Evolutionary conservation across 257 asterid genomes (phyloP), one percentile per base, ranked within the genome.

Genomic region (Scutellaria barbata): DNA sequence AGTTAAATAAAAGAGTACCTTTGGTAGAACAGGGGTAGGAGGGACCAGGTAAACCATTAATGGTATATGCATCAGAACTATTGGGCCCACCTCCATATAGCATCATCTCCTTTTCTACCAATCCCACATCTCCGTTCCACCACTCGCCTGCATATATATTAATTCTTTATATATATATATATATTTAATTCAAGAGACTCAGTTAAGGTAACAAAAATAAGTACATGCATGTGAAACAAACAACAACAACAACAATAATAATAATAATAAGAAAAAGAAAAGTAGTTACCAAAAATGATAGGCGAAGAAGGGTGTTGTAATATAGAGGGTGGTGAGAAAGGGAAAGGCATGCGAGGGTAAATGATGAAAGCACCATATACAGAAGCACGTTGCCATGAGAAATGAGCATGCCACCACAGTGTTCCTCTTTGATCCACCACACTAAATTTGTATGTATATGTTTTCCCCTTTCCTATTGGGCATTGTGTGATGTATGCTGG

Each of bases 41-140:
- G 1, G 97, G 96, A n/a, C 97, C 98, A 3, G 98, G 98, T 18
- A 88, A 81, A 62, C 96, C 98, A 78, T 92, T 90, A 42, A 92
- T 86, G 76, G 97, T 92, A 70, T 90, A 92, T 39, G 97, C 98
- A 82, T 90, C 91, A 0, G 98, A 92, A 66, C 78, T 18, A n/a
- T 84, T 70, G 45, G 97, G 96, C 6, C 97, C 98, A 17, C 79
- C 90, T 2, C 98, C 97, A 47, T 83, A 76, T 13, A 79, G 33
- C 77, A 74, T 78, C 96, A 87, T 85, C 58, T 85, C 89, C 0
- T 62, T 75, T 72, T 86, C 95, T 5, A 92, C 82, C 7, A 66
- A 78, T 45, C 85, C 92, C 1, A 86, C 78, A 39, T 90, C 95
- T 14, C 66, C 75, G 60, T 85, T 87, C 92, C 95, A 92, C 98